Conservation (phyloP, 306 rosid genomes). For the Fragaria iinumae region DNA sequence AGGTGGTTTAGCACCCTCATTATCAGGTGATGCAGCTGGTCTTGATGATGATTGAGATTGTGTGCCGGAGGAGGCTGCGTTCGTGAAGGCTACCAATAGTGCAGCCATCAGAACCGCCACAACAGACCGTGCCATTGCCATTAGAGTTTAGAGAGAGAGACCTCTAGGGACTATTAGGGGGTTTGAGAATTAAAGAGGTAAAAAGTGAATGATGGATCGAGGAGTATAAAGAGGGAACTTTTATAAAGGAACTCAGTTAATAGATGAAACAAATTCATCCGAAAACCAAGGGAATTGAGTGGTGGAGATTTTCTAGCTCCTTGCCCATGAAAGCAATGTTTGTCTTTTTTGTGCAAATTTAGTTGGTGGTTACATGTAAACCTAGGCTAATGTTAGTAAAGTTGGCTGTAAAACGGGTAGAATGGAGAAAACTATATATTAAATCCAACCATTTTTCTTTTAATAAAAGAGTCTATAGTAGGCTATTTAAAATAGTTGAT, state of each 20-base stretch:
- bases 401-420: too few relatives aligned
- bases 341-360: too few relatives aligned
- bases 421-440: too few relatives aligned
- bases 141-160: not conserved
- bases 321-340: not conserved
- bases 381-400: too few relatives aligned
- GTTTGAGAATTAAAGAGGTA: not conserved
- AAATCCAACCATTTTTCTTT: too few relatives aligned
- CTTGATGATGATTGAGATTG: conserved; percentile 17
- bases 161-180: not conserved
- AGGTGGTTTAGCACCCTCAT: conserved; percentile 6
- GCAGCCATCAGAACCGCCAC: conserved; percentile 12
- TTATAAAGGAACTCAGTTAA: not conserved
- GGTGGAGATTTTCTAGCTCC: not conserved
- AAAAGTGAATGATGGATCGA: not conserved
- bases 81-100: conserved; percentile 15
- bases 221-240: not conserved
- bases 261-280: not conserved
- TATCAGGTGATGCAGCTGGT: not conserved
- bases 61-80: not conserved
- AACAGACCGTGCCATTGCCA: conserved; percentile 3
- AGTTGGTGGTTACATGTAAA: too few relatives aligned
- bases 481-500: too few relatives aligned
- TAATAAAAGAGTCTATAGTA: too few relatives aligned
- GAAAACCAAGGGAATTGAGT: not conserved